These are phyloP conservation scores for Leccinum subspadiceum DNA, from an alignment of 1,284 basidiomycete genomes.

Conservation along the genomic window DNA sequence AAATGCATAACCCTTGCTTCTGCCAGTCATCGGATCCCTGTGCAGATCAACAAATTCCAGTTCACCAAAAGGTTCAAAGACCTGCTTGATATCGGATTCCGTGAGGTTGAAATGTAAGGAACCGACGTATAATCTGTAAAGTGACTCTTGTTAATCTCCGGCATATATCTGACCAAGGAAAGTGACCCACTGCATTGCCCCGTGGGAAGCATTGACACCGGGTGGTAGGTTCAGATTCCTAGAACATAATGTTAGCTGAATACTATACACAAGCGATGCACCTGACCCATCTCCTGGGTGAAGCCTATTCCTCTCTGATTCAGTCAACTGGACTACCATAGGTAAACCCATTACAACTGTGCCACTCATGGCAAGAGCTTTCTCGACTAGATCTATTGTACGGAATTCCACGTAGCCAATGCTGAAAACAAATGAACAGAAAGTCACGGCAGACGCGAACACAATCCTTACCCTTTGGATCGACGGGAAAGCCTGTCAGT, in stretches of 20 bases:
- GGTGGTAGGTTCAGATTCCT: conserved; percentile 78
- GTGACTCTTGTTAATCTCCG: conserved; percentile 19
- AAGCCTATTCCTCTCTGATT: conserved; percentile 91
- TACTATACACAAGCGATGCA: conserved; percentile 6
- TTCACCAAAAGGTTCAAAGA: conserved; percentile 98
- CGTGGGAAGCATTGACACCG: conserved; percentile 69
- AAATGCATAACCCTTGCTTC: conserved; percentile 97
- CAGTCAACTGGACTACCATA: conserved; percentile 93
- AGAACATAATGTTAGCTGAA: conserved; percentile 18
- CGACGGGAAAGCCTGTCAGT: conserved; percentile 90
- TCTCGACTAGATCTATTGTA: conserved; percentile 85
- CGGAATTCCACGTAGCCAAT: conserved; percentile 98
- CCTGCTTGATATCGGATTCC: conserved; percentile 94
- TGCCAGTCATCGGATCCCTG: conserved; percentile 87
- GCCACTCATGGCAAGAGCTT: conserved; percentile 86
- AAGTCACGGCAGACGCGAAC: conserved; percentile 8
- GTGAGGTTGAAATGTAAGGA: conserved; percentile 96
- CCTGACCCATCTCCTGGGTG: conserved; percentile 80
- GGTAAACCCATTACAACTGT: conserved; percentile 97
- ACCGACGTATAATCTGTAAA: conserved; percentile 86
- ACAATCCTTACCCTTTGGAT: conserved; percentile 81
- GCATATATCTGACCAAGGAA: conserved; percentile 16
- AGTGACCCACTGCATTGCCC: conserved; percentile 70
- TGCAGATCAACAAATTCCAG: conserved; percentile 98
- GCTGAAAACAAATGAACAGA: conserved; percentile 33